These are phyloP conservation scores for Alternaria dauci DNA, from an alignment of 2,329 filamentous ascomycete species.

Conservation along the genomic window DNA sequence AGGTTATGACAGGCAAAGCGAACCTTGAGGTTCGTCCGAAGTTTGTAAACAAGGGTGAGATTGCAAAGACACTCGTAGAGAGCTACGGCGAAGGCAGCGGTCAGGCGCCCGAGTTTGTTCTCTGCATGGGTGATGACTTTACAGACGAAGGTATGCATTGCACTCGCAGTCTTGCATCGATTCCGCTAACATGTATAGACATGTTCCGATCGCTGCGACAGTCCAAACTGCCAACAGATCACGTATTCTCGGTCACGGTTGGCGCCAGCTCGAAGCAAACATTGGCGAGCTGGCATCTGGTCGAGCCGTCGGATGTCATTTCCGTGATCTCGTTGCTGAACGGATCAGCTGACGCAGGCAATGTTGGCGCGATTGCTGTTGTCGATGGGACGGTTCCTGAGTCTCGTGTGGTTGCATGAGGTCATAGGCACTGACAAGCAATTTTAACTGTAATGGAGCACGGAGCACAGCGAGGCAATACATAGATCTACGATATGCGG, in stretches of 20 bases:
- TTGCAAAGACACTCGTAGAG: conserved; percentile 81
- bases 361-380: conserved; percentile 52
- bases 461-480: conserved; percentile 20
- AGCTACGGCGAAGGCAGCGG: conserved; percentile 69
- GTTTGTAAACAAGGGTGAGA: conserved; percentile 98
- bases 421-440: conserved; percentile 16
- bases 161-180: not conserved
- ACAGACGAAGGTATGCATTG: conserved; percentile 83
- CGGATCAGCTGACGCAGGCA: conserved; percentile 55
- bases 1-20: conserved; percentile 96
- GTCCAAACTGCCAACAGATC: conserved; percentile 65
- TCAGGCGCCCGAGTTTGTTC: conserved; percentile 79
- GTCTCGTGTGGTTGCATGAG: conserved; percentile 24
- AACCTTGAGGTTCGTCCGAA: conserved; percentile 96
- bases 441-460: conserved; percentile 29
- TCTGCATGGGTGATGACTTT: conserved; percentile 94
- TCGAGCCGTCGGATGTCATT: conserved; percentile 89
- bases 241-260: conserved; percentile 90
- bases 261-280: conserved; percentile 93
- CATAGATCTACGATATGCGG: conserved; percentile 15
- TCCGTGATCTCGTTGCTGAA: conserved; percentile 67
- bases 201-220: conserved; percentile 82
- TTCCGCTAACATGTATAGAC: conserved; percentile 56
- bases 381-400: conserved; percentile 52
- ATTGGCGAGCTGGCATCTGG: conserved; percentile 85